phyloP scores from a whole-genome alignment of 768 basidiomycete species.

The Leccinum subgranulosum region DNA sequence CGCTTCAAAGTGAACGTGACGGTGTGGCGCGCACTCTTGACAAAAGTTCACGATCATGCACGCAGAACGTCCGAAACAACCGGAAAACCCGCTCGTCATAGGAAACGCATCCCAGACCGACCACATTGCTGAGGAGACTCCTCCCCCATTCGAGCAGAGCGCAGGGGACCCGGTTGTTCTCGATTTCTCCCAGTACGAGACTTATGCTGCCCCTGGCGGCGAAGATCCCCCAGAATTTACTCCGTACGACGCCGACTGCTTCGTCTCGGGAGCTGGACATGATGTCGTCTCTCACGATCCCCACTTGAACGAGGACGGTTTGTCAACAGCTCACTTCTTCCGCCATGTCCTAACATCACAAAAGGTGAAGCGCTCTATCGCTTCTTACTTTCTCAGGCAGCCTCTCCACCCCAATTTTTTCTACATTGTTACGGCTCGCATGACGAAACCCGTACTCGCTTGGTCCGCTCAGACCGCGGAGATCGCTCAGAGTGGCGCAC shows the following conservation, averaged over 20 bases:
- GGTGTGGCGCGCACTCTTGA: not conserved
- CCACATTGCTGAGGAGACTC: conserved; percentile 1
- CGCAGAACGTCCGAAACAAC: conserved; percentile 8
- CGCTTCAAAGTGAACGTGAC: not conserved
- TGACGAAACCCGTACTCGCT: conserved; percentile 47
- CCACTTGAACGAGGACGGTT: conserved; percentile 65
- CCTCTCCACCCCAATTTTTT: conserved; percentile 40
- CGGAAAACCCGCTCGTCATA: not conserved
- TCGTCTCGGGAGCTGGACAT: conserved; percentile 43
- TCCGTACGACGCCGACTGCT: conserved; percentile 62
- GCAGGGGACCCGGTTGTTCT: conserved; percentile 19
- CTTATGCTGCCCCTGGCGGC: conserved; percentile 28
- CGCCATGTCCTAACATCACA: conserved; percentile 2
- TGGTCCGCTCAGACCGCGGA: conserved; percentile 36
- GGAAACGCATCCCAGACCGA: not conserved
- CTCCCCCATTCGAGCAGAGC: conserved; percentile 30
- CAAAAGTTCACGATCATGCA: conserved; percentile 3
- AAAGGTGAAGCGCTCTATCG: conserved; percentile 70
- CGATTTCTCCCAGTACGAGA: conserved; percentile 22
- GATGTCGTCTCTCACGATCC: conserved; percentile 67
- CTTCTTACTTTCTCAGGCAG: conserved; percentile 61
- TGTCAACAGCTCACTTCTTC: conserved; percentile 6
- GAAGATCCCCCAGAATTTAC: conserved; percentile 62
- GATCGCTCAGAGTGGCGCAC: conserved; percentile 35
- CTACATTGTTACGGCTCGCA: conserved; percentile 57